Conservation (phyloP, 345 rosid species). For the Eucalyptus curtisii region DNA sequence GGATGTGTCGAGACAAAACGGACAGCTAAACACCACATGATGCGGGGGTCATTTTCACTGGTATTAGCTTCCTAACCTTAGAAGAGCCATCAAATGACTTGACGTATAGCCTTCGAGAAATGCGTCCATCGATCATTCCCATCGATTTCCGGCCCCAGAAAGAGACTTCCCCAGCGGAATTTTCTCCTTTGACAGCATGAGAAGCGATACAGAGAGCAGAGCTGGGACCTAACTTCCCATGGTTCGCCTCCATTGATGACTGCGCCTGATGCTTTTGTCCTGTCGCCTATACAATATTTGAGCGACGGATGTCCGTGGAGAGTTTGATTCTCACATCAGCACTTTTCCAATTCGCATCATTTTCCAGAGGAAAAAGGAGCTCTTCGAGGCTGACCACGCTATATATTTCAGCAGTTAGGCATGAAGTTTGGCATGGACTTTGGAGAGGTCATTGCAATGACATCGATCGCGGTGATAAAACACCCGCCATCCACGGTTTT, state of each 20-base stretch:
- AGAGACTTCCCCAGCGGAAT: background rate
- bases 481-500: background rate
- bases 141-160: background rate
- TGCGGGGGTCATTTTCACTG: background rate
- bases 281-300: background rate
- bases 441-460: background rate
- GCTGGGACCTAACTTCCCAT: background rate
- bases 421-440: background rate
- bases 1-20: background rate
- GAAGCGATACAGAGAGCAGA: background rate
- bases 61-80: background rate
- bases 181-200: background rate
- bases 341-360: background rate
- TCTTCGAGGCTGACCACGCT: background rate
- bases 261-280: background rate
- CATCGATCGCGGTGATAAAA: background rate
- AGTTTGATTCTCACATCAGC: background rate
- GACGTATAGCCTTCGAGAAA: background rate
- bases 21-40: background rate
- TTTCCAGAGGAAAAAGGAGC: background rate
- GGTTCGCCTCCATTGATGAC: background rate
- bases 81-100: background rate
- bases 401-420: background rate
- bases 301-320: background rate
- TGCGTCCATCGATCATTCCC: background rate